Conservation (phyloP, 768 basidiomycete genomes). For the Termitomyces sp. region DNA sequence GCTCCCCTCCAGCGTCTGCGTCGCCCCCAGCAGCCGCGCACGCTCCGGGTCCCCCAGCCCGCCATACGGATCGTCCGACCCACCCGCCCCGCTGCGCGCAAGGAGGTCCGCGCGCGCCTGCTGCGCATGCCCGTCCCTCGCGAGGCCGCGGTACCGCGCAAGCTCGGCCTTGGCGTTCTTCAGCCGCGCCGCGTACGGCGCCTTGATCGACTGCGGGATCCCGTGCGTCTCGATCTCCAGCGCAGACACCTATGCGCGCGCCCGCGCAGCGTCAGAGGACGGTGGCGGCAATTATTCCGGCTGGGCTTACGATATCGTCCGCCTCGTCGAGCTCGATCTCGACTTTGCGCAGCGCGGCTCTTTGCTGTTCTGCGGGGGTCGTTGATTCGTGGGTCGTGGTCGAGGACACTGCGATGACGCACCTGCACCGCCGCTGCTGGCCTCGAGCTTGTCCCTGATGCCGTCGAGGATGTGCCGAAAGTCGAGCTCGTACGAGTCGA, state of each 20-base stretch:
- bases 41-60: conserved; percentile 28
- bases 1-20: conserved; percentile 70
- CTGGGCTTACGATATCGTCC: conserved; percentile 77
- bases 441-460: conserved; percentile 73
- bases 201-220: conserved; percentile 78
- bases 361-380: conserved; percentile 61
- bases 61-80: conserved; percentile 72
- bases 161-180: conserved; percentile 68
- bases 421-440: conserved; percentile 47
- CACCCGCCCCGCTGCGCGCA: conserved; percentile 13
- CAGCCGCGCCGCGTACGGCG: conserved; percentile 63
- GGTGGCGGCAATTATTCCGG: too few relatives aligned
- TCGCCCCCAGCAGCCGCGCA: conserved; percentile 61
- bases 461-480: conserved; percentile 66
- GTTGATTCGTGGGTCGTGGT: too few relatives aligned
- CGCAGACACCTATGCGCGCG: conserved; percentile 69
- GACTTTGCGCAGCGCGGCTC: conserved; percentile 71
- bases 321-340: conserved; percentile 93
- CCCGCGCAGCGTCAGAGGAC: neutral
- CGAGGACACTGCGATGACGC: neutral
- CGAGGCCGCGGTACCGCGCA: conserved; percentile 67
- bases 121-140: conserved; percentile 61
- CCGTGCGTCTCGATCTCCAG: conserved; percentile 93
- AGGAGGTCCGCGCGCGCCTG: conserved; percentile 56
- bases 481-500: conserved; percentile 82